These are phyloP conservation scores for Chlamydomonas sp. DNA, from an alignment of 139 green algal genomes.

Conservation along the genomic window DNA sequence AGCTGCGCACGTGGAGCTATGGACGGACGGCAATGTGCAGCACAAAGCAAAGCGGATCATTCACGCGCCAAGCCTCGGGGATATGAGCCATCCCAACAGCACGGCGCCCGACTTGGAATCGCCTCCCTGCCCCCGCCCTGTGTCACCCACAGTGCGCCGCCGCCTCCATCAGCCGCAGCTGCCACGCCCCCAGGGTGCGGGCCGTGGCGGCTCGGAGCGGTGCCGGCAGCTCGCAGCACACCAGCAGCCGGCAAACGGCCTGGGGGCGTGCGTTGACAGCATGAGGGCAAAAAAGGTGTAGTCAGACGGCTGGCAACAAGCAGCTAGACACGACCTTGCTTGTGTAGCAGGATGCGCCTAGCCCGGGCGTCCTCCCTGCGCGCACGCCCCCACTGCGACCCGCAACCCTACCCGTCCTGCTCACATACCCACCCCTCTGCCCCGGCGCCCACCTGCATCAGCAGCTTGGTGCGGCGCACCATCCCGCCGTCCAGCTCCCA, in stretches of 20 bases:
- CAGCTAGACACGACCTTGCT: too few species aligned
- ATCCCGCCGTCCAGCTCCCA: conserved; percentile 28
- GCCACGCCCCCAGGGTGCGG: conserved; percentile 13
- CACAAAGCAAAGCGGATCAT: too few species aligned
- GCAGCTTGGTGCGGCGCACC: background rate
- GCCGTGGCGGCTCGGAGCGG: conserved; percentile 13
- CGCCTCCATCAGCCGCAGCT: conserved; percentile 7
- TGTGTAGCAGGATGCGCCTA: too few species aligned
- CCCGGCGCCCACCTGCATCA: conserved; percentile 16
- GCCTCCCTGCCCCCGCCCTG: background rate
- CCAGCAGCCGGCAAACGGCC: conserved; percentile 27
- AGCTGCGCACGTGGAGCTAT: too few species aligned
- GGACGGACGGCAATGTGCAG: too few species aligned
- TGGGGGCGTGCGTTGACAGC: background rate
- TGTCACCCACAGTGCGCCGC: background rate
- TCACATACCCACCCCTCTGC: background rate
- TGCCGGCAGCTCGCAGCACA: conserved; percentile 8
- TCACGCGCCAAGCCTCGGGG: too few species aligned
- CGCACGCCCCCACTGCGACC: background rate
- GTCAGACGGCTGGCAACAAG: too few species aligned
- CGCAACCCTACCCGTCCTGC: background rate
- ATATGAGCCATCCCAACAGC: too few species aligned
- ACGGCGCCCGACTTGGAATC: background rate
- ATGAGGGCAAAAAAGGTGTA: background rate
- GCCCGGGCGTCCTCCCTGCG: background rate